These are phyloP conservation scores for Dichotomocladium elegans DNA, from an alignment of 371 early-diverging fungal genomes.

Conservation along the genomic window DNA sequence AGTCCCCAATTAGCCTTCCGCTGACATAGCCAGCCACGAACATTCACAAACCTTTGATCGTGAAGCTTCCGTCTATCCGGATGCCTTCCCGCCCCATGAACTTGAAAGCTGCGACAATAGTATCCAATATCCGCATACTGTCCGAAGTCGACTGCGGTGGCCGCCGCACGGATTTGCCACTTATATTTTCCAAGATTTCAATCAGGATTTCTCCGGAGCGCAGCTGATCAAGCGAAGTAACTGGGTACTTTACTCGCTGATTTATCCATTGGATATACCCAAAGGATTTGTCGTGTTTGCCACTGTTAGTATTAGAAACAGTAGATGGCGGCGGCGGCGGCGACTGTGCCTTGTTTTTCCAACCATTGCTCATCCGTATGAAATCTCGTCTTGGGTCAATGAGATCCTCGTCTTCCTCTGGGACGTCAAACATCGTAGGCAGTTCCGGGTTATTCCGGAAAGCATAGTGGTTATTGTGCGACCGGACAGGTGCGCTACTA, in stretches of 20 bases:
- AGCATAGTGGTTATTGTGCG: too few relatives aligned
- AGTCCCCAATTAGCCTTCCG: background rate
- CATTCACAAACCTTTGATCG: slow-evolving; percentile 41
- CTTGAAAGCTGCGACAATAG: slow-evolving; percentile 56
- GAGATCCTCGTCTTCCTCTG: slow-evolving; percentile 38
- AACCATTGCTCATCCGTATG: slow-evolving; percentile 9
- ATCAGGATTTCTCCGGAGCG: slow-evolving; percentile 48
- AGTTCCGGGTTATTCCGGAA: too few relatives aligned
- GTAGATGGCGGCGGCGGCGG: too few relatives aligned
- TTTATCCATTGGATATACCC: slow-evolving; percentile 58
- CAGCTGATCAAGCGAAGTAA: slow-evolving; percentile 14
- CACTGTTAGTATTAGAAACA: background rate
- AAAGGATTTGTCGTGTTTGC: background rate
- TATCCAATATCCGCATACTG: slow-evolving; percentile 44
- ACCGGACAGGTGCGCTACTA: background rate
- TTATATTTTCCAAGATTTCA: slow-evolving; percentile 45
- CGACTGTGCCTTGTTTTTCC: too few relatives aligned
- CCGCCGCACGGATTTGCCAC: slow-evolving; percentile 43
- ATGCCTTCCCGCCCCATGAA: slow-evolving; percentile 61
- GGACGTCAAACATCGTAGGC: slow-evolving; percentile 7
- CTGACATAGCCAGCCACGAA: too few relatives aligned
- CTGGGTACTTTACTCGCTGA: slow-evolving; percentile 24
- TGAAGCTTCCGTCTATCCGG: slow-evolving; percentile 47
- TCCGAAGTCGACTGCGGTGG: slow-evolving; percentile 8
- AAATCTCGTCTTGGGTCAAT: slow-evolving; percentile 41